Evolutionary conservation across 345 rosid species (phyloP).

Genomic region (Eucalyptus shirleyi): DNA sequence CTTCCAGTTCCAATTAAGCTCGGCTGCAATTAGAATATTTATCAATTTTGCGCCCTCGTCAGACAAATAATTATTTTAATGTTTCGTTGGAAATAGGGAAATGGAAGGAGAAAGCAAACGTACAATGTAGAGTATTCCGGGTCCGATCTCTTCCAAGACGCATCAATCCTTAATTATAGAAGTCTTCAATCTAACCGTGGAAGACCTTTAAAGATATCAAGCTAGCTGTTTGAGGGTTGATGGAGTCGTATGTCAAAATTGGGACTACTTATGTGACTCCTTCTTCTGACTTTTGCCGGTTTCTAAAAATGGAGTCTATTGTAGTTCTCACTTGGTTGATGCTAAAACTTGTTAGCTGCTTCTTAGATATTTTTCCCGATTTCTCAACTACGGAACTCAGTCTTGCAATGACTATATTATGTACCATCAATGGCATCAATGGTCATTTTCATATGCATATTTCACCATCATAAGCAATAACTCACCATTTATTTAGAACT

Average conservation of each 20-base stretch:
- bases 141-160: neutral
- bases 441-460: neutral
- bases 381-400: neutral
- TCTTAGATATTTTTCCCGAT: neutral
- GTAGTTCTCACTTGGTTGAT: neutral
- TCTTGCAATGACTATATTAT: neutral
- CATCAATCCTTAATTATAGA: neutral
- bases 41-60: too few relatives aligned
- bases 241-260: neutral
- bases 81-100: neutral
- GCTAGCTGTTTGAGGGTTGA: neutral
- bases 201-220: neutral
- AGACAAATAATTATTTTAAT: neutral
- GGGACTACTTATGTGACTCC: neutral
- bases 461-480: neutral
- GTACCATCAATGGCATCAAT: neutral
- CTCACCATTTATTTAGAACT: too few relatives aligned
- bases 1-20: neutral
- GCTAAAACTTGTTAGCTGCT: neutral
- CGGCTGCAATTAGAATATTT: neutral
- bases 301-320: neutral
- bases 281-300: neutral
- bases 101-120: neutral
- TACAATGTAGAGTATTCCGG: neutral
- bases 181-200: neutral